Conservation (phyloP, 352 stramenopile species). For the Phytophthora kernoviae region DNA sequence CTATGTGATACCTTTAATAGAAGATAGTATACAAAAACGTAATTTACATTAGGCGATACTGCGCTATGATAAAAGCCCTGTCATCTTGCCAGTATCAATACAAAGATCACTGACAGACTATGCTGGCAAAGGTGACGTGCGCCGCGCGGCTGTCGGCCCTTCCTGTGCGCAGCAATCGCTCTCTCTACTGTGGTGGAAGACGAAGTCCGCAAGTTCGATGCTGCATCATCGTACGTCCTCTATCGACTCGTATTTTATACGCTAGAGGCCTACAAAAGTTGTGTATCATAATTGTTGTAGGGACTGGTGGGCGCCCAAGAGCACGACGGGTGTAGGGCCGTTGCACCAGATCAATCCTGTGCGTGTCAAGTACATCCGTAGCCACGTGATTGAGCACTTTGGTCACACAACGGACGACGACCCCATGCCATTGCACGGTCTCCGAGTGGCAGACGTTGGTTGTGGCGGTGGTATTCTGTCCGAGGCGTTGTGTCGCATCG, state of each 20-base stretch:
- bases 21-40: neutral
- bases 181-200: slow-evolving; percentile 71
- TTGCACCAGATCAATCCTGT: slow-evolving; percentile 87
- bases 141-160: neutral
- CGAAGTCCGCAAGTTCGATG: slow-evolving; percentile 86
- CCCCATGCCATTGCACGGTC: slow-evolving; percentile 50
- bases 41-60: neutral
- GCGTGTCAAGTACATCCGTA: slow-evolving; percentile 85
- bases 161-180: slow-evolving; percentile 20
- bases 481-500: slow-evolving; percentile 78
- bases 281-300: slow-evolving; percentile 33
- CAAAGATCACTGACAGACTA: slow-evolving; percentile 15
- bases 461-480: slow-evolving; percentile 87
- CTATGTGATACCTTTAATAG: slow-evolving; percentile 1
- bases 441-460: slow-evolving; percentile 76
- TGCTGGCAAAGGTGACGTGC: slow-evolving; percentile 21
- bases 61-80: too few relatives aligned
- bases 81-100: too few relatives aligned
- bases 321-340: slow-evolving; percentile 72
- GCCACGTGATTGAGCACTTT: slow-evolving; percentile 71
- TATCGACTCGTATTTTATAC: neutral
- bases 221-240: slow-evolving; percentile 60
- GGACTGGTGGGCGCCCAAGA: slow-evolving; percentile 83
- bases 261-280: slow-evolving; percentile 1
- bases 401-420: slow-evolving; percentile 48